Conservation (phyloP, 768 basidiomycete genomes). For the Naganishia onofrii region DNA sequence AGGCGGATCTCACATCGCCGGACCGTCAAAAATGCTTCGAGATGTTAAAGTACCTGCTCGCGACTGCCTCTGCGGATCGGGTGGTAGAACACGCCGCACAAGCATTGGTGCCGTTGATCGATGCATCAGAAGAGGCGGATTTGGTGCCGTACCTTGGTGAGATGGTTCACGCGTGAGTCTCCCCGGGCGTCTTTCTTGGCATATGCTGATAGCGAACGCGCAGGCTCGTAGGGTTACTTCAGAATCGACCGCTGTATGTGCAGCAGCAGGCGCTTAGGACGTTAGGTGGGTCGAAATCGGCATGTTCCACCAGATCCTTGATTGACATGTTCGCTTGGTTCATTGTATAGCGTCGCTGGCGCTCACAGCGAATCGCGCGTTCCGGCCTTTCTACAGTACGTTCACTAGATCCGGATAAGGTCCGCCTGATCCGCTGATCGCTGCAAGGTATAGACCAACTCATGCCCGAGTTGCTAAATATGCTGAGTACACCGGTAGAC, state of each 20-base stretch:
- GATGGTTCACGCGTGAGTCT: slow-evolving; percentile 1
- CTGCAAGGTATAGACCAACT: slow-evolving; percentile 5
- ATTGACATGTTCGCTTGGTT: not conserved
- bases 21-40: slow-evolving; percentile 22
- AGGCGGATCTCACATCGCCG: slow-evolving; percentile 9
- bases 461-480: slow-evolving; percentile 9
- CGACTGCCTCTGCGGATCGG: not conserved
- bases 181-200: not conserved
- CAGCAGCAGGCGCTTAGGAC: slow-evolving; percentile 21
- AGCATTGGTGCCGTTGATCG: slow-evolving; percentile 13
- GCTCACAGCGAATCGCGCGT: slow-evolving; percentile 2
- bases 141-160: slow-evolving; percentile 12
- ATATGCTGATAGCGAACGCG: not conserved
- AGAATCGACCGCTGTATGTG: slow-evolving; percentile 22
- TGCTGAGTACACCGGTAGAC: slow-evolving; percentile 12
- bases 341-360: slow-evolving; percentile 3
- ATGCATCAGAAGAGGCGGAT: slow-evolving; percentile 8
- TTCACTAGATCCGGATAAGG: not conserved
- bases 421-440: not conserved
- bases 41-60: slow-evolving; percentile 9
- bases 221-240: slow-evolving; percentile 11
- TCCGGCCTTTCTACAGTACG: slow-evolving; percentile 17
- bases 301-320: not conserved
- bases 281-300: not conserved
- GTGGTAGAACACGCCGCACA: slow-evolving; percentile 19